Conservation (phyloP, 371 early-diverging fungal genomes). For the Saksenaea vasiformis region DNA sequence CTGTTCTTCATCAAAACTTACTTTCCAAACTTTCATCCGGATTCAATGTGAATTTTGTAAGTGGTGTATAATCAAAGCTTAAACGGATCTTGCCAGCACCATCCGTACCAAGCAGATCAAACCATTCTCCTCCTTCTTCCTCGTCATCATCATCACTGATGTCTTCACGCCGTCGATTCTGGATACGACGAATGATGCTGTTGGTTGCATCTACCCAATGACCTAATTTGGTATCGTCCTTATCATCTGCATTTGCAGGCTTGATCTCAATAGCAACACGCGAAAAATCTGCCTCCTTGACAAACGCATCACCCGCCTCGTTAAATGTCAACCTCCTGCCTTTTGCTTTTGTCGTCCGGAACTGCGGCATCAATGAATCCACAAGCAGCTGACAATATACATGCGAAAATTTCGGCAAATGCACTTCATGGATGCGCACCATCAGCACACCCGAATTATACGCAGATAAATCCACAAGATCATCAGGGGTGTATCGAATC, state of each 20-base stretch:
- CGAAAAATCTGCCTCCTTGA: slow-evolving; percentile 65
- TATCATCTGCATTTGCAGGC: slow-evolving; percentile 32
- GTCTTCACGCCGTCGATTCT: slow-evolving; percentile 20
- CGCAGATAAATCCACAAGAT: slow-evolving; percentile 37
- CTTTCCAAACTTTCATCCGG: slow-evolving; percentile 65
- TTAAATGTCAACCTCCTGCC: slow-evolving; percentile 36
- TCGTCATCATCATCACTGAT: slow-evolving; percentile 14
- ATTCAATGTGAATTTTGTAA: slow-evolving; percentile 49
- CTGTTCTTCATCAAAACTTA: slow-evolving; percentile 29
- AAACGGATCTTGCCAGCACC: slow-evolving; percentile 47
- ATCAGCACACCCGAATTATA: slow-evolving; percentile 45
- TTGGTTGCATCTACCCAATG: slow-evolving; percentile 39
- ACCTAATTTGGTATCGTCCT: slow-evolving; percentile 35
- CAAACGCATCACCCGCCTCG: slow-evolving; percentile 54
- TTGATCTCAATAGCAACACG: slow-evolving; percentile 58
- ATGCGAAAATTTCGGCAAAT: slow-evolving; percentile 19
- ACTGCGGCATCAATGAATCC: slow-evolving; percentile 43
- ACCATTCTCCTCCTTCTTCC: slow-evolving; percentile 36
- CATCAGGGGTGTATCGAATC: slow-evolving; percentile 47
- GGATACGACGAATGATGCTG: slow-evolving; percentile 38
- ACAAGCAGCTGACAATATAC: slow-evolving; percentile 42
- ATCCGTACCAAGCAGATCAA: slow-evolving; percentile 39
- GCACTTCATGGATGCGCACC: slow-evolving; percentile 46
- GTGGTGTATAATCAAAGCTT: slow-evolving; percentile 53
- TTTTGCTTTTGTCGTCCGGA: slow-evolving; percentile 41